These are phyloP conservation scores for Wickerhamomyces bisporus DNA, from an alignment of 805 yeast species.

Conservation along the genomic window DNA sequence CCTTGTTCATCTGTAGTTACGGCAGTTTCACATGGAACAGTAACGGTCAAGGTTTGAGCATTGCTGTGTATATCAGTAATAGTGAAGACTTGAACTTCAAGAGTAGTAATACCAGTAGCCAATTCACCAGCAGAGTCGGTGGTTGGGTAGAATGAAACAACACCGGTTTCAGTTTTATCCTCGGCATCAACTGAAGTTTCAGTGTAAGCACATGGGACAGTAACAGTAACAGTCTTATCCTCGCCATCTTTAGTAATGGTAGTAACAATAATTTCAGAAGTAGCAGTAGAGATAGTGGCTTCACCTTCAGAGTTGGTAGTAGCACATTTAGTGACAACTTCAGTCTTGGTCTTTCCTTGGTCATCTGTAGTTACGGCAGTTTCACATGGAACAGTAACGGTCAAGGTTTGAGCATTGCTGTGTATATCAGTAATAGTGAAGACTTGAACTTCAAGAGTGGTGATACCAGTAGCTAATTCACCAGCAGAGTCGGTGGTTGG, in stretches of 20 bases:
- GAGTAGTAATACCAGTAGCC: not conserved
- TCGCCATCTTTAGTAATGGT: no score
- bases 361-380: not conserved
- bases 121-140: no score
- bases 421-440: no score
- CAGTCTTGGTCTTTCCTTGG: not conserved
- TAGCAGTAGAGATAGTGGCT: not conserved
- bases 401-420: not conserved
- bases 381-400: not conserved
- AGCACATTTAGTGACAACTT: not conserved
- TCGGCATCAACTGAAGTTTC: not conserved
- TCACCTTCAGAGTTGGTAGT: not conserved
- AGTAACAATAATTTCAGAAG: not conserved
- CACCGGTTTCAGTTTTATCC: not conserved
- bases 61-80: no score
- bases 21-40: not conserved
- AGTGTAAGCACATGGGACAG: not conserved
- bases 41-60: not conserved
- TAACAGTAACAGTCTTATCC: not conserved
- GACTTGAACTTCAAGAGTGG: no score
- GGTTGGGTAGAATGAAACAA: slow-evolving; percentile 22
- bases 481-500: not conserved
- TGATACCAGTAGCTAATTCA: not conserved
- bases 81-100: no score
- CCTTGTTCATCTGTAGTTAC: not conserved